These are phyloP conservation scores for Nicotiana knightiana DNA, from an alignment of 257 asterid genomes.

Conservation along the genomic window DNA sequence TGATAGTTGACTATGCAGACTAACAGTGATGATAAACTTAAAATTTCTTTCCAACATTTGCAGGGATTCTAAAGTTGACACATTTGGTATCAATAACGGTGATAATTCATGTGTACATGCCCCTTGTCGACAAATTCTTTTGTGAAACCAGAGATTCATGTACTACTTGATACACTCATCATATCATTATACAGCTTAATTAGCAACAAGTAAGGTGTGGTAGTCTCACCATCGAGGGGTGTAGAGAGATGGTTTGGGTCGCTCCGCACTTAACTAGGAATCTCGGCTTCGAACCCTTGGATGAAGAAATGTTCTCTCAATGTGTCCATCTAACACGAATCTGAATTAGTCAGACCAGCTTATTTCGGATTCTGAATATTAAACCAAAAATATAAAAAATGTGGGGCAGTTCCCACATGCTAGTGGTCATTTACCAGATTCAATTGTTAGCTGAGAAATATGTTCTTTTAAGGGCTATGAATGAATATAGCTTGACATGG, in stretches of 20 bases:
- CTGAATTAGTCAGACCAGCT: background rate
- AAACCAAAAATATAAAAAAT: background rate
- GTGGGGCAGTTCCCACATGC: background rate
- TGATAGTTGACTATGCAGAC: too few relatives aligned
- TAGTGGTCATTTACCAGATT: background rate
- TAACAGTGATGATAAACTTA: too few relatives aligned
- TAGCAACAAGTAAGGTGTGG: background rate
- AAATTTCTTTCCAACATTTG: background rate
- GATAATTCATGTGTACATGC: background rate
- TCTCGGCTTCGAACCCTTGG: background rate
- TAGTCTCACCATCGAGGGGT: background rate
- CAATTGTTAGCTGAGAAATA: background rate
- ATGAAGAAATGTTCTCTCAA: background rate
- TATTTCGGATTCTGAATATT: background rate
- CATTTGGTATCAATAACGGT: slow-evolving; percentile 12
- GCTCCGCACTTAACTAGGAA: background rate
- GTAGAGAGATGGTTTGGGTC: background rate
- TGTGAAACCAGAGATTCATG: background rate
- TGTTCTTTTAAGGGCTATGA: background rate
- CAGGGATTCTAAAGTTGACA: slow-evolving; percentile 5
- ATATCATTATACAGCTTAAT: background rate
- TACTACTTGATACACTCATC: background rate
- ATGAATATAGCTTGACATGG: background rate
- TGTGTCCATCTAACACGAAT: background rate
- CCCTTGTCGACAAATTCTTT: slow-evolving; percentile 1